Evolutionary conservation across 1,284 basidiomycete genomes (phyloP).

Genomic region (Spongiforma sp.): DNA sequence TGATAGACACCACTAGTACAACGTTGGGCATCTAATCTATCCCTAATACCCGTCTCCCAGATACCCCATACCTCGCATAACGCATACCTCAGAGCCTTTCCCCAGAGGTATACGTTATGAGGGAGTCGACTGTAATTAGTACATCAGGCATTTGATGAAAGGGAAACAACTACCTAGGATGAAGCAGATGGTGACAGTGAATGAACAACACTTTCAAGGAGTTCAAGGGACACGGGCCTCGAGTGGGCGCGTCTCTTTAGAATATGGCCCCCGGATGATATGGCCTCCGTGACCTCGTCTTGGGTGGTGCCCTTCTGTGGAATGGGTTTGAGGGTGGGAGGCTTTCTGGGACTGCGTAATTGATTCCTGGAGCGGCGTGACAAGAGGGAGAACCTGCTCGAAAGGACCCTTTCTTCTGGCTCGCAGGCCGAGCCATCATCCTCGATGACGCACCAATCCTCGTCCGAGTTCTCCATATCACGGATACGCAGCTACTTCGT

Average conservation of each 20-base stretch:
- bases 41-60: too few species aligned
- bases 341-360: too few species aligned
- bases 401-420: too few species aligned
- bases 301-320: conserved; percentile 44
- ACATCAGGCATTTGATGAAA: conserved; percentile 1
- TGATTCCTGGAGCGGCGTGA: conserved; percentile 34
- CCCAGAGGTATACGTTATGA: too few species aligned
- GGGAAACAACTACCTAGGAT: conserved; percentile 44
- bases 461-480: conserved; percentile 52
- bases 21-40: too few species aligned
- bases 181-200: conserved; percentile 44
- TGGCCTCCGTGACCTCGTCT: conserved; percentile 65
- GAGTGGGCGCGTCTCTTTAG: conserved; percentile 74
- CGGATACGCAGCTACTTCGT: conserved; percentile 67
- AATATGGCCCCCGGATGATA: conserved; percentile 76
- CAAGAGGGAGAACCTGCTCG: conserved; percentile 29
- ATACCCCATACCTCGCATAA: too few species aligned
- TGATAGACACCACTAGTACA: too few species aligned
- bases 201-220: conserved; percentile 55
- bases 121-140: not conserved
- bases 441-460: conserved; percentile 46
- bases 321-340: conserved; percentile 37
- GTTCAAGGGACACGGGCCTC: conserved; percentile 68
- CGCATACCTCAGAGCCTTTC: too few species aligned
- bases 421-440: too few species aligned